Evolutionary conservation across 208 protist genomes (phyloP).

Genomic region (Wallacemonas sp.): DNA sequence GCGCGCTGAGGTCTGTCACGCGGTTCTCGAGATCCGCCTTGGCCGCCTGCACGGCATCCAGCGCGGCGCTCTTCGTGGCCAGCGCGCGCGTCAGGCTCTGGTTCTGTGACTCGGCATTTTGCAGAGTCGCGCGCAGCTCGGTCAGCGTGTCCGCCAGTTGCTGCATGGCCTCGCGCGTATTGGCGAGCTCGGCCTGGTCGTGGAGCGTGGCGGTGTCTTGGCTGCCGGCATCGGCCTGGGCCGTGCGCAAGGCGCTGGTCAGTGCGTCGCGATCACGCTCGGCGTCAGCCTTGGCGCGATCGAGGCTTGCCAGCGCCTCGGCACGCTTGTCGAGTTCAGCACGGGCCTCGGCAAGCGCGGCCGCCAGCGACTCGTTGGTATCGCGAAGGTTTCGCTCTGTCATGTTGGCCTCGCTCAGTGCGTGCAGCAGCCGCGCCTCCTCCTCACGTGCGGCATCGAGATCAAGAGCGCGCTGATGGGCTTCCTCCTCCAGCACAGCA

Average conservation of each 20-base stretch:
- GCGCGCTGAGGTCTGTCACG: background rate
- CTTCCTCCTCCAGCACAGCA: too few relatives aligned
- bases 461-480: background rate
- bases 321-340: conserved; percentile 2
- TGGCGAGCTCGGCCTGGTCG: background rate
- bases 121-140: background rate
- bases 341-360: background rate
- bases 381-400: background rate
- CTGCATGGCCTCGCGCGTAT: background rate
- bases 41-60: background rate
- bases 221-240: background rate
- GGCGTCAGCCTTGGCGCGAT: background rate
- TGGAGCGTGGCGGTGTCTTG: background rate
- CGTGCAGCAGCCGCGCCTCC: background rate
- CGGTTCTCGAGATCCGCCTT: background rate
- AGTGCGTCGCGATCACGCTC: conserved; percentile 8
- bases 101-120: background rate
- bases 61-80: background rate
- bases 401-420: background rate
- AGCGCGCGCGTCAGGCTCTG: background rate
- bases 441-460: background rate
- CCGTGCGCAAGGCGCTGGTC: background rate
- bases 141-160: background rate
- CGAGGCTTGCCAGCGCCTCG: background rate
- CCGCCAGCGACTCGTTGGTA: background rate